A percentile compares a stretch with the other conserved stretches of the same genome.
These are phyloP conservation scores for Phanerodontia chrysosporium DNA, from an alignment of 768 basidiomycete species.

Conservation along the genomic window DNA sequence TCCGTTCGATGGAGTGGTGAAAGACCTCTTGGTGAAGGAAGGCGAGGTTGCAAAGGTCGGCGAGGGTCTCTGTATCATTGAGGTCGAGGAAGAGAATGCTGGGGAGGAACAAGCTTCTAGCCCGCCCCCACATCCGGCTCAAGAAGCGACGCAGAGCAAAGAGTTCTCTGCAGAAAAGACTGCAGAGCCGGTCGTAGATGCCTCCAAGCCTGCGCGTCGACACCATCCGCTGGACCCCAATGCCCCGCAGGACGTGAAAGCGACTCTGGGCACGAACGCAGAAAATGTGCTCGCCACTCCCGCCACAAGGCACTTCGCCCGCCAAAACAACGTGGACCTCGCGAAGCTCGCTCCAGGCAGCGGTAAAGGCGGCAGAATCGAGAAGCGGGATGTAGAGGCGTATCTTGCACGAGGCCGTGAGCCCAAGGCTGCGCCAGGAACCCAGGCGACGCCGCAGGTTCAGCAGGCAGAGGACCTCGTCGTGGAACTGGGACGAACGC, in stretches of 20 bases:
- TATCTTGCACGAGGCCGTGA: constrained; percentile 36
- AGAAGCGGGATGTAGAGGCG: constrained; percentile 68
- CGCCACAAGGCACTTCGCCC: constrained; percentile 74
- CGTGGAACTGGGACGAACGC: constrained; percentile 71
- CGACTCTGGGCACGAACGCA: constrained; percentile 5
- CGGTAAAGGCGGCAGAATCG: constrained; percentile 71
- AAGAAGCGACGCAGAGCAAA: neutral
- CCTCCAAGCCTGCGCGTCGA: constrained; percentile 19
- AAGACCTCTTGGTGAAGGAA: constrained; percentile 69
- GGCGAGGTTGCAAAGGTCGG: constrained; percentile 86
- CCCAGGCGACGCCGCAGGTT: constrained; percentile 4
- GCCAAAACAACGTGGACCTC: constrained; percentile 60
- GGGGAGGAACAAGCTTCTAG: constrained; percentile 8
- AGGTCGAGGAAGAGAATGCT: constrained; percentile 60
- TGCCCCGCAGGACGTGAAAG: constrained; percentile 20
- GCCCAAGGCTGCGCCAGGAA: neutral
- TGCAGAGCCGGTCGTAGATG: neutral
- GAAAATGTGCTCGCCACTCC: constrained; percentile 63
- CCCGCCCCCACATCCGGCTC: constrained; percentile 11
- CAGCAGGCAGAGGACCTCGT: constrained; percentile 41
- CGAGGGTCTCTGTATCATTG: constrained; percentile 70
- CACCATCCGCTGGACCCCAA: constrained; percentile 68
- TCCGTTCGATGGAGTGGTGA: constrained; percentile 75
- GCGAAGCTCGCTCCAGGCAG: constrained; percentile 55
- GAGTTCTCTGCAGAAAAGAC: neutral